Base-by-base conservation (phyloP, 805 yeast species). In the Jamesozyma spencerorum region DNA sequence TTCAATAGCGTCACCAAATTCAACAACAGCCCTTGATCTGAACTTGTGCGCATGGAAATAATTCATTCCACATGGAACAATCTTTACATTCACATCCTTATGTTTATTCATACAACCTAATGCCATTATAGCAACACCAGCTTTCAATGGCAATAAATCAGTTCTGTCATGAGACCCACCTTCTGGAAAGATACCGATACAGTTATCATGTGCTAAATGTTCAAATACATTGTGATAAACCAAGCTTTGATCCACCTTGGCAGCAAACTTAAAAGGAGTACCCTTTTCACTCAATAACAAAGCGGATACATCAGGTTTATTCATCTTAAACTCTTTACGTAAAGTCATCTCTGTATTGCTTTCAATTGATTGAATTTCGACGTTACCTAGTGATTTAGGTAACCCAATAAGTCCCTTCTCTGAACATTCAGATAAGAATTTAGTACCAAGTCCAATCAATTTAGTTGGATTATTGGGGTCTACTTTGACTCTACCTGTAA, bases 61-160 rank as follows among this genome's bases (percentile, higher is more conserved):
- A 63, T 90, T 90, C 90, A 92, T 81, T 32, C 98, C 98, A 58
- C 95, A 87, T 3, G 97, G 97, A 12, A 92, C 94, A 49, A 90
- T 85, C 51, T 80, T 79, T 3, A 90, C 90, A 42, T 80, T 79
- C 44, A 83, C 77, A 34, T 74, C 72, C 0, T 92, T 86, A 51
- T 84, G 74, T 44, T 76, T 71, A 18, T 79, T 83, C 77, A 88
- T 75, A 8, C 97, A 92, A 7, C 97, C 98, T 24, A 92, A 69
- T 0, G 97, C 98, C 97, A 90, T 92, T 42, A 90, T 83, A 1
- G 97, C 96, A 19, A 90, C 96, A 37, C 98, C 98, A 0, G 97
- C 96, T 57, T 90, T 90, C 49, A 90, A 69, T 0, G 98, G 97
- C 33, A 90, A 68, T 50, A 90, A 63, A 46, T 85, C 90, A 1